Evolutionary conservation across 2,329 filamentous ascomycete species (phyloP), one percentile per base, ranked within the genome.

Genomic region (Colletotrichum sp.): DNA sequence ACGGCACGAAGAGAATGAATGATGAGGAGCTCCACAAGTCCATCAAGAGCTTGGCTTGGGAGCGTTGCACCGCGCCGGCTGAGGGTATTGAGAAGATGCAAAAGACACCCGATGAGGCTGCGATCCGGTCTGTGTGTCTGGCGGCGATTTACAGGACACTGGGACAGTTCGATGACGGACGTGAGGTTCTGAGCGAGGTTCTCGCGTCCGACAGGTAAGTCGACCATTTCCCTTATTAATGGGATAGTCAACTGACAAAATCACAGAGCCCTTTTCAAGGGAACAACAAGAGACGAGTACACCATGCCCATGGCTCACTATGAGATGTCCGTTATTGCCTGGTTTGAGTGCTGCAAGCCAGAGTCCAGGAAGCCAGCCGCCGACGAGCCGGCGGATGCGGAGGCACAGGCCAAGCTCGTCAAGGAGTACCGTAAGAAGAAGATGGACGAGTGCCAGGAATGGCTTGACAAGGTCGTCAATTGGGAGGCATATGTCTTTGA

Each of bases 1-100:
- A 95, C 81, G 96, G 96, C 1, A 92, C 92, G 79, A 96, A 95
- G 84, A 92, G 95, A 70, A 97, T 98, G 95, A 87, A 90, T 3
- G 80, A 85, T 1, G 85, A 86, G 0, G 91, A 96, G 75, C 87
- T 98, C 16, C 87, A 93, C 64, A 85, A 88, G 56, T 94, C 92
- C 0, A 82, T 95, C 48, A 84, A 82, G 1, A 89, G 90, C n/a
- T 85, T 98, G 13, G 86, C 88, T 0, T 98, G 91, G 91, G 85
- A 87, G 26, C 83, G 95, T 85, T 93, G 91, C 64, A 91, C 91
- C 1, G 86, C 85, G 8, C 77, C 83, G 6, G 80, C 83, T 0
- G 86, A 88, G 58, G 83, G 82, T 1, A 78, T 87, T 1, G 83
- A 82, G 2, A 87, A 85, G 79, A 87, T 92, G 28, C 84, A 87